phyloP scores from a whole-genome alignment of 2,329 filamentous ascomycete species.

The Fusarium buxicola region DNA sequence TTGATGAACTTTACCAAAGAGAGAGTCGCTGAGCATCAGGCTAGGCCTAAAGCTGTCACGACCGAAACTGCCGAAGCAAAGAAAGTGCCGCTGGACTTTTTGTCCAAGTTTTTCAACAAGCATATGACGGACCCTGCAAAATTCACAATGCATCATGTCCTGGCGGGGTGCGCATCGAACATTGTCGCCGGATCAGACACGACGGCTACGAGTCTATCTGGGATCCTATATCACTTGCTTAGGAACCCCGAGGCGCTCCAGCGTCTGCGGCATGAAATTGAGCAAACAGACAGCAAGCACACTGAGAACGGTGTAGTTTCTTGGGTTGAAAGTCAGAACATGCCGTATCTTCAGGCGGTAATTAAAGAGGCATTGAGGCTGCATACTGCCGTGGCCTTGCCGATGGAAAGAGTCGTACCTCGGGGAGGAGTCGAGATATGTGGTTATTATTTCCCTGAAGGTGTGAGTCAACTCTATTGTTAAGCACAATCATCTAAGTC shows the following conservation, averaged over 20 bases:
- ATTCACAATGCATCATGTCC: slow-evolving; percentile 4
- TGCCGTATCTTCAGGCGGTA: slow-evolving; percentile 4
- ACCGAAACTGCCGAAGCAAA: slow-evolving; percentile 2
- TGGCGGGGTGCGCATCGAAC: slow-evolving; percentile 2
- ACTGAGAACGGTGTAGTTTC: not conserved
- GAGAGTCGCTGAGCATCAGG: slow-evolving; percentile 10
- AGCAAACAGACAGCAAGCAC: not conserved
- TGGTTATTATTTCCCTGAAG: not conserved
- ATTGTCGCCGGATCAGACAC: slow-evolving; percentile 8
- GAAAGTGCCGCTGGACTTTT: slow-evolving; percentile 3
- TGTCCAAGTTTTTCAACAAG: slow-evolving; percentile 2
- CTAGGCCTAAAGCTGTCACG: not conserved
- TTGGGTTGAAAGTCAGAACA: not conserved
- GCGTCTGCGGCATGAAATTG: not conserved
- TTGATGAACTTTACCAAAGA: slow-evolving; percentile 24
- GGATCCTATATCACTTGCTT: not conserved
- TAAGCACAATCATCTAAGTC: not conserved
- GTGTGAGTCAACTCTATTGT: not conserved
- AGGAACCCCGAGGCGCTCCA: not conserved
- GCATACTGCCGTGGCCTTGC: slow-evolving; percentile 4
- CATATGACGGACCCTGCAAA: not conserved
- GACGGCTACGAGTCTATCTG: slow-evolving; percentile 1
- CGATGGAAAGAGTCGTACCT: slow-evolving; percentile 8
- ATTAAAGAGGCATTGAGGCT: slow-evolving; percentile 6
- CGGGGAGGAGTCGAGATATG: not conserved